Evolutionary conservation across 1,139 yeast species (phyloP).

Genomic region (Geotrichum macrosporum): DNA sequence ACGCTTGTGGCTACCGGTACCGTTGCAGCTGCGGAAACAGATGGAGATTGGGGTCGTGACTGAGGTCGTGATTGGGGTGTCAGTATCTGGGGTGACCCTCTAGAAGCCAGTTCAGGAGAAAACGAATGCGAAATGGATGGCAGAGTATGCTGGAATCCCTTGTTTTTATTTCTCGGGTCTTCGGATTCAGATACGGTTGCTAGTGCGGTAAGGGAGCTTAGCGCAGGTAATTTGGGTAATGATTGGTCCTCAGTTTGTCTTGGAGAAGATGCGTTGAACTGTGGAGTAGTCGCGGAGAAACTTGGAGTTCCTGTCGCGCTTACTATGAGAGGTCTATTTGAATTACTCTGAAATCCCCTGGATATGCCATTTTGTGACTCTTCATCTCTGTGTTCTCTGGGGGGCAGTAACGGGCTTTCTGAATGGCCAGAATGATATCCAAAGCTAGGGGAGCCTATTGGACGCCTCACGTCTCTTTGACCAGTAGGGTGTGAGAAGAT

Average conservation of each 20-base stretch:
- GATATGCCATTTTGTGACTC: background rate
- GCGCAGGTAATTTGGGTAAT: constrained; percentile 16
- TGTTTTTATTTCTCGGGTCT: background rate
- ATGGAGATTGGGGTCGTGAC: constrained; percentile 14
- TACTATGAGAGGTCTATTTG: constrained; percentile 1
- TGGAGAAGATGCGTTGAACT: constrained; percentile 15
- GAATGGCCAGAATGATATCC: constrained; percentile 3
- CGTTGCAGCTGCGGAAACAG: too few species aligned
- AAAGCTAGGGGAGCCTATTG: constrained; percentile 8
- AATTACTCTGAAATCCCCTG: constrained; percentile 3
- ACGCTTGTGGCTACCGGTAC: background rate
- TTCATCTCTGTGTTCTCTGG: background rate
- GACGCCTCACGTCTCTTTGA: too few species aligned
- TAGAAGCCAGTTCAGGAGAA: background rate
- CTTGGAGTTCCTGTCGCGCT: constrained; percentile 11
- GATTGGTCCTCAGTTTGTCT: constrained; percentile 9
- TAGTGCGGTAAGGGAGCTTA: constrained; percentile 21
- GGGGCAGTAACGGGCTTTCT: background rate
- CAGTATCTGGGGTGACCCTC: constrained; percentile 26
- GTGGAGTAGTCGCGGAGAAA: constrained; percentile 17
- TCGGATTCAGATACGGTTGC: constrained; percentile 21
- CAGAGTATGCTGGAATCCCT: constrained; percentile 11
- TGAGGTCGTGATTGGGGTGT: constrained; percentile 33
- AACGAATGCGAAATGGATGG: constrained; percentile 16
- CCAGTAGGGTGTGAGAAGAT: constrained; percentile 15